phyloP scores from a whole-genome alignment of 1,139 yeast species.

The Yueomyces sp. region DNA sequence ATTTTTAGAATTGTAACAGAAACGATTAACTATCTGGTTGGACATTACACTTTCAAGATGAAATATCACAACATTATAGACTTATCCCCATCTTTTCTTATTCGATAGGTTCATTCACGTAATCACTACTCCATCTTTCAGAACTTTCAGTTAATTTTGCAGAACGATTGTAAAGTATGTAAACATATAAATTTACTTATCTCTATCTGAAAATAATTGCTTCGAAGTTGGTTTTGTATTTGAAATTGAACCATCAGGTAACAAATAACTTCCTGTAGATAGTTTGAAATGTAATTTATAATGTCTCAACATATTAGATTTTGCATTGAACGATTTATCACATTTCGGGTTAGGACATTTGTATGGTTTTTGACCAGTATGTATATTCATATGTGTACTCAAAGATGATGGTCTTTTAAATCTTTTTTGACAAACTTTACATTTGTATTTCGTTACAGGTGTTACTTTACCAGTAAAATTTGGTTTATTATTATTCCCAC shows the following conservation, averaged over 20 bases:
- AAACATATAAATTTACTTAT: too few species aligned
- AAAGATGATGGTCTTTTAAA: constrained; percentile 54
- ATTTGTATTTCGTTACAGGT: background rate
- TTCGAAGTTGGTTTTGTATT: constrained; percentile 7
- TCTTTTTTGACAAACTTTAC: constrained; percentile 28
- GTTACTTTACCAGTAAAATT: background rate
- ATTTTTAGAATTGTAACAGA: too few species aligned
- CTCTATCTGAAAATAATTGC: constrained; percentile 2
- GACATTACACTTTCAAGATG: too few species aligned
- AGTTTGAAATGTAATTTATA: constrained; percentile 39
- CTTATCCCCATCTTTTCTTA: too few species aligned
- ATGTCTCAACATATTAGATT: constrained; percentile 72
- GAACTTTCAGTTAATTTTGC: too few species aligned
- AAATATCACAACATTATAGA: too few species aligned
- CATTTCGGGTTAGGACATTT: constrained; percentile 58
- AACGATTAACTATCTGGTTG: too few species aligned
- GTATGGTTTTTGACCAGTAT: constrained; percentile 77
- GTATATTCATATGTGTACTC: constrained; percentile 69
- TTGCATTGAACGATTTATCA: constrained; percentile 57
- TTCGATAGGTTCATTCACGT: too few species aligned
- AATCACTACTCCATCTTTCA: too few species aligned
- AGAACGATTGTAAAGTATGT: too few species aligned
- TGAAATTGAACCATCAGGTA: constrained; percentile 9
- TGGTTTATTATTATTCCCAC: too few species aligned
- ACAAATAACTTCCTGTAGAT: constrained; percentile 6